Evolutionary conservation across 495 filamentous ascomycete genomes (phyloP), one percentile per base, ranked within the genome.

Genomic region (Bacidia gigantensis): DNA sequence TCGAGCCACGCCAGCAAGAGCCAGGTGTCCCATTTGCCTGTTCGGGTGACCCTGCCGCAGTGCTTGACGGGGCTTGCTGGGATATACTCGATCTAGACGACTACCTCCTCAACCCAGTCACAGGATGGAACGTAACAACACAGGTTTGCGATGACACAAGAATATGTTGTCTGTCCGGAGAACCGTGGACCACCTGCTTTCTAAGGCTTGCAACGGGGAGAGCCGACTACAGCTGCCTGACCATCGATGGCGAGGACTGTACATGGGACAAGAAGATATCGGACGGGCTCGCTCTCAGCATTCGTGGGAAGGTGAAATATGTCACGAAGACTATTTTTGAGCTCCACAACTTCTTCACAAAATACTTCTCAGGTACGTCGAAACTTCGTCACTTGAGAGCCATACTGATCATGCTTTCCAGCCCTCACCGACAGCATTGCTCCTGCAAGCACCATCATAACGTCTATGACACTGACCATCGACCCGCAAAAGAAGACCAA

Each of bases 241-340:
- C 20, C 26, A 29, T 50, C 7, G 35, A 50, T n/a, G 26, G 26
- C 21, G 14, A 50, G 26, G 26, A 22, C 21, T 50, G 48, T 24
- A 22, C 26, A n/a, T 29, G 32, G 17, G 32, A 50, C 21, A 40
- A 22, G 12, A 39, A 35, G 26, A n/a, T 38, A 11, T 22, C 22
- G 18, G 21, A 7, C 1, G n/a, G 25, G 46, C 26, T 56, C 21
- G 26, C 17, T 26, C 49, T 41, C 3, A 52, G 49, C 40, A 56
- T 56, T 24, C 2, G 29, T 18, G 26, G 48, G 11, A 39, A 52
- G 39, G 48, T 52, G 24, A 23, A 49, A n/a, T 47, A 47, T 35
- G 29, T 51, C 25, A 26, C 45, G 17, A 46, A 23, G n/a, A 52
- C 26, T 17, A 56, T 56, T n/a, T 56, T 51, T 21, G 49, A 42